phyloP scores from a whole-genome alignment of 257 asterid species.

The Linderniella brevidens region DNA sequence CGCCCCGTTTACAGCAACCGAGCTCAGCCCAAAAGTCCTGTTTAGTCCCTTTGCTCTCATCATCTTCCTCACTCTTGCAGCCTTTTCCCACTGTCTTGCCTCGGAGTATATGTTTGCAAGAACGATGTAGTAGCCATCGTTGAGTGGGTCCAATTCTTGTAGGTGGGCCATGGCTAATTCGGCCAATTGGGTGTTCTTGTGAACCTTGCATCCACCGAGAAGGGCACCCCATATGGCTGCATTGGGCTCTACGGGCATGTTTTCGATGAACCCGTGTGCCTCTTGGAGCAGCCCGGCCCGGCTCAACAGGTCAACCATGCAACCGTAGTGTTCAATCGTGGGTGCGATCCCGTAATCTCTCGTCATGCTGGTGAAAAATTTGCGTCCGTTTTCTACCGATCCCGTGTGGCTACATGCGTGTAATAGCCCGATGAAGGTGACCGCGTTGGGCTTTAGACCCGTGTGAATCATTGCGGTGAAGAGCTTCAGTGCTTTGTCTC shows the following conservation, averaged over 20 bases:
- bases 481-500: conserved; percentile 30
- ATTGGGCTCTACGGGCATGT: conserved; percentile 40
- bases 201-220: conserved; percentile 56
- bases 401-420: conserved; percentile 66
- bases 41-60: conserved; percentile 35
- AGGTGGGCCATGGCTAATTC: conserved; percentile 31
- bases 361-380: conserved; percentile 36
- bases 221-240: conserved; percentile 65
- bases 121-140: conserved; percentile 49
- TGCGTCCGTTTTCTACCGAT: conserved; percentile 28
- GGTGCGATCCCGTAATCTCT: conserved; percentile 29
- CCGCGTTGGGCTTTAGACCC: conserved; percentile 41
- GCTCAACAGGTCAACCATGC: conserved; percentile 66
- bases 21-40: conserved; percentile 40
- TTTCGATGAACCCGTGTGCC: conserved; percentile 30
- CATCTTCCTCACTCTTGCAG: conserved; percentile 35
- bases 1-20: conserved; percentile 19
- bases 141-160: conserved; percentile 22
- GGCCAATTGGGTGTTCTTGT: conserved; percentile 41
- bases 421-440: conserved; percentile 50
- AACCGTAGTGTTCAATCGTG: conserved; percentile 51
- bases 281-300: conserved; percentile 49
- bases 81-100: conserved; percentile 23
- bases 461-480: conserved; percentile 30
- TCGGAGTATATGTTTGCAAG: conserved; percentile 34